These are phyloP conservation scores for Naumovozyma dairenensis DNA, from an alignment of 805 yeast species.

Conservation along the genomic window DNA sequence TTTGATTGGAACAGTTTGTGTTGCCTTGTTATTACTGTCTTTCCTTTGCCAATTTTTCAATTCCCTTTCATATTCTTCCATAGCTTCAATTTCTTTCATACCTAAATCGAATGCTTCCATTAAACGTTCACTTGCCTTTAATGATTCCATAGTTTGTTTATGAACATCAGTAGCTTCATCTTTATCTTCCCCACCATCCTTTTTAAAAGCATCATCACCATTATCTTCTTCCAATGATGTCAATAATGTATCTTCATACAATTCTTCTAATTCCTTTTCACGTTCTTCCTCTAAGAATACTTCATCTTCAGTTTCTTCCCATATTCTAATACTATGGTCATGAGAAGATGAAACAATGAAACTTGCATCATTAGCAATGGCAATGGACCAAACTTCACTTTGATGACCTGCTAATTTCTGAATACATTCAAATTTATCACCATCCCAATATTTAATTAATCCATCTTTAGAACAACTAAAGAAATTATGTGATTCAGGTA, in stretches of 20 bases:
- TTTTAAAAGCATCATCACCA: conserved; percentile 33
- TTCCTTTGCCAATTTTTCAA: conserved; percentile 33
- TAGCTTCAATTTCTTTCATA: conserved; percentile 51
- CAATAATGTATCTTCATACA: conserved; percentile 72
- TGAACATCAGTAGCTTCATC: conserved; percentile 58
- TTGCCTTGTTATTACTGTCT: conserved; percentile 25
- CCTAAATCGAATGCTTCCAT: conserved; percentile 90
- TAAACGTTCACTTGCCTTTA: conserved; percentile 87
- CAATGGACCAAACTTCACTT: conserved; percentile 86
- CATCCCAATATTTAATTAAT: conserved; percentile 93
- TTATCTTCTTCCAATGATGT: conserved; percentile 55
- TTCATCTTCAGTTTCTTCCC: conserved; percentile 90
- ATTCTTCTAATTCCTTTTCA: conserved; percentile 89
- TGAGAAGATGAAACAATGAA: conserved; percentile 78
- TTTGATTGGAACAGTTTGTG: conserved; percentile 40
- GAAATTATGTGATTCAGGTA: conserved; percentile 81
- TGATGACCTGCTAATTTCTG: conserved; percentile 84
- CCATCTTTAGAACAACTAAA: conserved; percentile 88
- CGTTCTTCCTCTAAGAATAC: conserved; percentile 96
- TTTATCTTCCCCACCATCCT: conserved; percentile 26
- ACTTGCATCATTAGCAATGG: conserved; percentile 63
- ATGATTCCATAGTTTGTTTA: conserved; percentile 79
- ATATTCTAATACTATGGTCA: conserved; percentile 86
- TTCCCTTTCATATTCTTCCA: conserved; percentile 41
- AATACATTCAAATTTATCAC: conserved; percentile 88